Percentiles rank a stretch among this genome's conserved stretches.
phyloP scores from a whole-genome alignment of 441 rosid species.

The Rhodomyrtus psidioides region DNA sequence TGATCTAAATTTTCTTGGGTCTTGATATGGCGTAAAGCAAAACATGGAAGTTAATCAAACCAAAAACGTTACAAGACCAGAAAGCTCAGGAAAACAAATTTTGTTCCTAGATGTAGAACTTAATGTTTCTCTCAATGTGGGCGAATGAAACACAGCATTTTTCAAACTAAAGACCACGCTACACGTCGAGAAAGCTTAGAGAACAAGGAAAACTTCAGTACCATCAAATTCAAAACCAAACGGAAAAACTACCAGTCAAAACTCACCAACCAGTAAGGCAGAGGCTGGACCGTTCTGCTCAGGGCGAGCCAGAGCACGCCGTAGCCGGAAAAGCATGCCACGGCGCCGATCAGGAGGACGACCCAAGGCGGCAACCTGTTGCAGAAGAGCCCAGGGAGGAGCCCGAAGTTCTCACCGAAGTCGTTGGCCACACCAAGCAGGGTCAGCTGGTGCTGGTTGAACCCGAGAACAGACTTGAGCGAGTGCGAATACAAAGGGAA shows the following conservation, averaged over 20 bases:
- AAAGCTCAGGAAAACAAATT: background rate
- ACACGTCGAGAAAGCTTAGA: background rate
- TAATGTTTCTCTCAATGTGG: background rate
- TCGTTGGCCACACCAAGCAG: conserved; percentile 1
- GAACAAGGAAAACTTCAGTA: background rate
- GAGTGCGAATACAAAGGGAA: conserved; percentile 1
- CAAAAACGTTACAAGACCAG: background rate
- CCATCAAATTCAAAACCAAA: background rate
- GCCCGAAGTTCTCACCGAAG: background rate
- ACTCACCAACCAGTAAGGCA: background rate
- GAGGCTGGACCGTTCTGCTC: background rate
- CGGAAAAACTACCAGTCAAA: background rate
- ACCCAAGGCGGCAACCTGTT: conserved; percentile 3
- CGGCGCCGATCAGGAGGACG: background rate
- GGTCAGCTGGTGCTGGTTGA: conserved; percentile 4
- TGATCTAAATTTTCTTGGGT: background rate
- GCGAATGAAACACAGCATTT: background rate
- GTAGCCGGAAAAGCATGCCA: background rate
- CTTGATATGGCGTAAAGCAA: background rate
- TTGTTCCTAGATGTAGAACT: background rate
- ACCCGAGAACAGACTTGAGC: conserved; percentile 3
- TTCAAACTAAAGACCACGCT: background rate
- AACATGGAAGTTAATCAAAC: background rate
- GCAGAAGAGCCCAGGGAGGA: background rate
- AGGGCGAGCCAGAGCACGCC: conserved; percentile 3